phyloP scores from a whole-genome alignment of 2,329 filamentous ascomycete genomes.

The Hypoxylon sp. region DNA sequence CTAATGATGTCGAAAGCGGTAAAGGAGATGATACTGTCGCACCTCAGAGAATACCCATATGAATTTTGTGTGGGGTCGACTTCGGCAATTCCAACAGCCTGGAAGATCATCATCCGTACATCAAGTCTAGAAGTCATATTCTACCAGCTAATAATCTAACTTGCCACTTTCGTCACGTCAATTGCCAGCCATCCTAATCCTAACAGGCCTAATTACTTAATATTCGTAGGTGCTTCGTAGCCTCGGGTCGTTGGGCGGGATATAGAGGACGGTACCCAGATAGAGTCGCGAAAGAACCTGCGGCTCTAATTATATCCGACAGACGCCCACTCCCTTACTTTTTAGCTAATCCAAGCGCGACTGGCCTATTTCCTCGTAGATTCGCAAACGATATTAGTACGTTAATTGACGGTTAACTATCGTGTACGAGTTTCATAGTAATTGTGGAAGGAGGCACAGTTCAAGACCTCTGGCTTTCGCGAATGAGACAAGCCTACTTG shows the following conservation, averaged over 20 bases:
- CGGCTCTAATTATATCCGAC: neutral
- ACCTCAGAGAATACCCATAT: slow-evolving; percentile 53
- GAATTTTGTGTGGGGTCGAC: slow-evolving; percentile 47
- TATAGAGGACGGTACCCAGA: neutral
- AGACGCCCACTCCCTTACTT: neutral
- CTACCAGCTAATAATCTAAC: slow-evolving; percentile 22
- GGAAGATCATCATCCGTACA: slow-evolving; percentile 45
- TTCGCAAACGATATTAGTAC: neutral
- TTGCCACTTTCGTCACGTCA: slow-evolving; percentile 27
- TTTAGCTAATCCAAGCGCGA: neutral
- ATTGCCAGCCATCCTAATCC: slow-evolving; percentile 31
- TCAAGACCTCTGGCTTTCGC: too few relatives aligned
- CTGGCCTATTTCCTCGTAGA: neutral
- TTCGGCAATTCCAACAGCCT: slow-evolving; percentile 49
- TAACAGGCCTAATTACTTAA: slow-evolving; percentile 15
- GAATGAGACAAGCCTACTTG: too few relatives aligned
- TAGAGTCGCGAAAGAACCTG: neutral
- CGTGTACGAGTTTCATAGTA: too few relatives aligned
- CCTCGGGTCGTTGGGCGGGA: slow-evolving; percentile 1
- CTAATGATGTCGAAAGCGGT: slow-evolving; percentile 38
- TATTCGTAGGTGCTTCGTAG: neutral
- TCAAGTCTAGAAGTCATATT: slow-evolving; percentile 38
- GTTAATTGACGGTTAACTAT: too few relatives aligned
- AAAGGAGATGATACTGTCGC: slow-evolving; percentile 46
- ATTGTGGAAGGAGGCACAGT: too few relatives aligned